Evolutionary conservation across 2,329 filamentous ascomycete species (phyloP), one percentile per base, ranked within the genome.

Genomic region (Fusarium pininemorale): DNA sequence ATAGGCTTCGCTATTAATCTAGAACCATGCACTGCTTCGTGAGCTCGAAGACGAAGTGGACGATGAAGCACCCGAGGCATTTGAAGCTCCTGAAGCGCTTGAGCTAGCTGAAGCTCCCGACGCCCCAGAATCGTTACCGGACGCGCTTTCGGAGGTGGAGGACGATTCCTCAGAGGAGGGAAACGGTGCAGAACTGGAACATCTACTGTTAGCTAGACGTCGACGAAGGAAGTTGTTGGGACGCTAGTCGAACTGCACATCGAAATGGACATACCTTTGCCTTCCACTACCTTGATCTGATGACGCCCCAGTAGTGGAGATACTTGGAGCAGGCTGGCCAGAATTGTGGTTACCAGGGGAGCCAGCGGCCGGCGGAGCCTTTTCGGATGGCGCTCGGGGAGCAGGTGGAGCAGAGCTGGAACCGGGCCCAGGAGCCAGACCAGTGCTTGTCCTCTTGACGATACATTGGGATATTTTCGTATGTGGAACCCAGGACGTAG

Each of bases 401-500:
- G 24, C 7, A 9, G 42, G 11, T 4, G 24, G 9, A 26, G 42
- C 42, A 20, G 42, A 26, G 42, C 16, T 7, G 12, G 3, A 4
- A 45, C 42, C 42, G 1, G 42, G 24, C 7, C 42, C 42, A 18
- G 24, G 42, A 20, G 42, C 42, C 42, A 45, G 16, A 0, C 42
- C 24, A 20, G 11, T 45, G 16, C 16, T 45, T 45, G 24, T 45
- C 11, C 24, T 20, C 24, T 45, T 45, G 16, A 45, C 9, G 16
- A 45, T 20, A 9, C 42, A 20, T 4, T 45, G 42, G 5, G 42
- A 26, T 1, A 45, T 45, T 16, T 45, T 45, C 16, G 6, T 26
- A 0, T 26, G 42, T 0, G 0, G 0, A 20, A 45, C 24, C 42
- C 42, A 45, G 3, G 24, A 30, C 11, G 30, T 30, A 4, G 26